A percentile compares a stretch with the other conserved stretches of the same genome.
Evolutionary conservation across 306 rosid genomes (phyloP).

Genomic region (Prinsepia uniflora): DNA sequence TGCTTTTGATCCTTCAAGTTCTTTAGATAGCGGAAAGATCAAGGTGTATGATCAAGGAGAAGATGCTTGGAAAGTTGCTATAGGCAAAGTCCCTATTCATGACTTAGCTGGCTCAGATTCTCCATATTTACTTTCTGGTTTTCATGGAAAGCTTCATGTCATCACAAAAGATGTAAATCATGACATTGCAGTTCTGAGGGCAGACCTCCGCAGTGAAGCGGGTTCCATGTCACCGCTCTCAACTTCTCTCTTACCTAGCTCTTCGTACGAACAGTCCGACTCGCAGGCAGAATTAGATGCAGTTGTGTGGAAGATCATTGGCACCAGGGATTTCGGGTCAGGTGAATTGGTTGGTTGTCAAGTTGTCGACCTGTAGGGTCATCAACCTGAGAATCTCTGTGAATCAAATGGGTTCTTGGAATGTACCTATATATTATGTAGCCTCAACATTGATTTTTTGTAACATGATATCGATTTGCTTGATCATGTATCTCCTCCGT

Average conservation of each 20-base stretch:
- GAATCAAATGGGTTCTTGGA: background rate
- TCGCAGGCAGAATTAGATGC: conserved; percentile 48
- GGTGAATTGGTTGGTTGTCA: conserved; percentile 89
- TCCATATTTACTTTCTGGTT: conserved; percentile 86
- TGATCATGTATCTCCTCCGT: background rate
- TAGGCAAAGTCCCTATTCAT: conserved; percentile 74
- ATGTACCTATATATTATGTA: background rate
- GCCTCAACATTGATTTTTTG: background rate
- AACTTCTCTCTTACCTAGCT: conserved; percentile 29
- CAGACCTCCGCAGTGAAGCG: conserved; percentile 43
- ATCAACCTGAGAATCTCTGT: conserved; percentile 18
- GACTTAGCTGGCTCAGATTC: conserved; percentile 82
- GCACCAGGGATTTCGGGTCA: conserved; percentile 55
- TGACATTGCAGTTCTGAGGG: conserved; percentile 55
- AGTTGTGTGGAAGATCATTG: conserved; percentile 59
- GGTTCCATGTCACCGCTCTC: conserved; percentile 35
- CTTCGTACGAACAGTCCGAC: conserved; percentile 36
- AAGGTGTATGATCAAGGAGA: conserved; percentile 82
- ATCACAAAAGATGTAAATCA: conserved; percentile 76
- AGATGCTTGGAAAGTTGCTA: conserved; percentile 81
- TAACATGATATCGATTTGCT: background rate
- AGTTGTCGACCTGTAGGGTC: conserved; percentile 61
- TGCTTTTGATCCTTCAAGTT: conserved; percentile 83
- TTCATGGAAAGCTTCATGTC: conserved; percentile 83
- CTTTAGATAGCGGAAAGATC: conserved; percentile 72